These are phyloP conservation scores for Mycena pura DNA, from an alignment of 768 basidiomycete genomes.

Conservation along the genomic window DNA sequence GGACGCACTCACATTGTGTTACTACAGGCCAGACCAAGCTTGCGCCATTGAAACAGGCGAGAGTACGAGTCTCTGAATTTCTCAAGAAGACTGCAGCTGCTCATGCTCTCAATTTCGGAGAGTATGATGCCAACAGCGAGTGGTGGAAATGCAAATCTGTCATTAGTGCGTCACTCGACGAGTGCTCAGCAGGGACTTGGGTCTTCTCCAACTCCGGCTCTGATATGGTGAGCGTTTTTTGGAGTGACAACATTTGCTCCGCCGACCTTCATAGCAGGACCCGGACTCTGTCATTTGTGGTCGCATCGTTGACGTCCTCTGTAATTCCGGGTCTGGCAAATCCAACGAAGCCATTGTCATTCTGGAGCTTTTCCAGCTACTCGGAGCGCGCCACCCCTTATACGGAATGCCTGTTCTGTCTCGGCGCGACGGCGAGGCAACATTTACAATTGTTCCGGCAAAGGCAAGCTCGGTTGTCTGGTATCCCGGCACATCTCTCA, in stretches of 20 bases:
- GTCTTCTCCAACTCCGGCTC: background rate
- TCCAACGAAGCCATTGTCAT: too few species aligned
- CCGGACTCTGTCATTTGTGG: too few species aligned
- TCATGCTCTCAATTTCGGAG: background rate
- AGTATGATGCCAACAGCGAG: background rate
- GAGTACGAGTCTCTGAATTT: background rate
- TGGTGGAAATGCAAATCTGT: background rate
- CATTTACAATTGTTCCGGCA: background rate
- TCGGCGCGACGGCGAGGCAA: background rate
- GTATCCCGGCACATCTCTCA: background rate
- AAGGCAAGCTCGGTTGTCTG: background rate
- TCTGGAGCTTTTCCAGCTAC: too few species aligned
- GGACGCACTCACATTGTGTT: background rate
- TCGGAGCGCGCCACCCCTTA: too few species aligned
- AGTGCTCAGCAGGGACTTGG: background rate
- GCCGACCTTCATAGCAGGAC: too few species aligned
- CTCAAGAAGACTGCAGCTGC: background rate
- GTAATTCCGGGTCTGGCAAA: too few species aligned
- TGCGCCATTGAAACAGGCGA: background rate
- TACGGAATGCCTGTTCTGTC: background rate
- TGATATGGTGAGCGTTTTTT: too few species aligned
- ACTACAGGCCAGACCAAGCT: background rate
- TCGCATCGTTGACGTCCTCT: too few species aligned
- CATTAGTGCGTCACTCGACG: background rate
- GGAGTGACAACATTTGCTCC: too few species aligned